Base-by-base conservation (phyloP, 139 green algal species). In the Gonium pectorale region DNA sequence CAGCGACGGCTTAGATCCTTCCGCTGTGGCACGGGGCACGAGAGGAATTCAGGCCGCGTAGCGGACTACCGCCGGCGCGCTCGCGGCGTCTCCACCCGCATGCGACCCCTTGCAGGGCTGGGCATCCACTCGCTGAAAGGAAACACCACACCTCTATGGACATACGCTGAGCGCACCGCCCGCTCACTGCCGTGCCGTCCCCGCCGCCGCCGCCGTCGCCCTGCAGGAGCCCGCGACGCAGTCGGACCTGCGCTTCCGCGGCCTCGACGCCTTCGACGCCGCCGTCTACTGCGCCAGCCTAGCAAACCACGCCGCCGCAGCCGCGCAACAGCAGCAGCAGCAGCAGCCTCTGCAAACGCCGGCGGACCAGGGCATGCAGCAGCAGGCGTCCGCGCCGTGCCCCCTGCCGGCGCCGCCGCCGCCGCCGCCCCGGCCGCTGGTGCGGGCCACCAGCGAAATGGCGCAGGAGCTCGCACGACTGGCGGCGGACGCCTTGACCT, bases 271-370 rank as follows among this genome's bases (percentile, higher is more conserved):
- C 26, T 85, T 64, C 51, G 79, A 85, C 51, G 79, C 79, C 35
- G 79, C 79, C 19, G 79, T 85, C 0, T 82, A 82, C 75, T 82
- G 75, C 59, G 75, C 75, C 75, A 41, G 37, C 40, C 75, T 82
- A 0, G 75, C 75, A 40, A 82, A 82, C 75, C 75, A 82, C 41
- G 11, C 54, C 24, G 38, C 73, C 9, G 11, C 54, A 5, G 38
- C 73, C 9, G 72, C 72, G 2, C 21, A 68, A 22, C 51, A 80
- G 72, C 71, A 79, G 71, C 71, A 79, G 31, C 71, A 79, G 49
- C 71, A 79, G 44, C 71, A 79, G 27, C 5, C 35, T 22, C 72
- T 68, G 72, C 27, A 40, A 52, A 21, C 3, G 72, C 72, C 40
- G 52, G 24, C 6, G 22, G 22, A 67, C 35, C 51, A 38, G 72